Base-by-base conservation (phyloP, 2,329 filamentous ascomycete genomes). In the Penicillium olsonii region DNA sequence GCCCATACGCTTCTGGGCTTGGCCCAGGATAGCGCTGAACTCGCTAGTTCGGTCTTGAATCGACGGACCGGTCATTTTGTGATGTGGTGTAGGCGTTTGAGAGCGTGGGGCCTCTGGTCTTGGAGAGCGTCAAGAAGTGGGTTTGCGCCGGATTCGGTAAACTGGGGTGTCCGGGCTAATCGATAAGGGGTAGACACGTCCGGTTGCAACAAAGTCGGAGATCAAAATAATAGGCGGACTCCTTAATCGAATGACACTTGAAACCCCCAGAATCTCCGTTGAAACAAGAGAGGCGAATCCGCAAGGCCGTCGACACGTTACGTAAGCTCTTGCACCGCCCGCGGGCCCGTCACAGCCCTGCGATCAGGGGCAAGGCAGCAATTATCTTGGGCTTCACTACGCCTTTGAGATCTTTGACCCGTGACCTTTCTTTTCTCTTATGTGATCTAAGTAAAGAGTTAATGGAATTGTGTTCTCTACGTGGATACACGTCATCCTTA, bases 41-140 rank as follows among this genome's bases (percentile, higher is more conserved):
- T 99, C 94, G 67, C 85, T 82, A 50, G 94, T 99, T 67, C 94
- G 90, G 77, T 99, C 94, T 78, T 99, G 94, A 71, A 97, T 95
- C 43, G 91, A 92, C 45, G 77, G 71, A 38, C 77, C 75, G 52
- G 78, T 74, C 78, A 82, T 83, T 56, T 67, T 72, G 60, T 14
- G 41, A 24, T 24, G 8, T 4, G 5, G 22, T 5, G 22, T 24
- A 8, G 24, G 9, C 35, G 39, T 17, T 19, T 19, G 20, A 20
- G 24, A 42, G 18, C 26, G 3, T 5, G 20, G 33, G 22, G 14
- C 12, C 17, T 42, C 17, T 39, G 17, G 24, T 38, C 11, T 35
- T 33, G 11, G n/a, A 5, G 26, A 10, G 11, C 11, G 31, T 39
- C 18, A 34, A 46, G 24, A 47, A 37, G 19, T 11, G 22, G 20